Conservation (phyloP, 805 yeast genomes). For the Lipomyces yamadae region DNA sequence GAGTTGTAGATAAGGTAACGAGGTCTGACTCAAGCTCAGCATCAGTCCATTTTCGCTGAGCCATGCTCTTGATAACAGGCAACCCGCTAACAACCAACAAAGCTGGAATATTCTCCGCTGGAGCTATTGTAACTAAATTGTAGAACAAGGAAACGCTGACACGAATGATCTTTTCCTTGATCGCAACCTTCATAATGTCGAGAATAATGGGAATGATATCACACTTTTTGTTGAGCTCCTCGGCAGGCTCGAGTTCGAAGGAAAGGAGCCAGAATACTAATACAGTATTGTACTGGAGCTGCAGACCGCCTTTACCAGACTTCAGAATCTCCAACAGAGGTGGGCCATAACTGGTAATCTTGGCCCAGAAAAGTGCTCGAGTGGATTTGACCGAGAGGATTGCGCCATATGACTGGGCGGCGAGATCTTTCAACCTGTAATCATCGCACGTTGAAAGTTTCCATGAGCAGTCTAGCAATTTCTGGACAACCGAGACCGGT, state of each 20-base stretch:
- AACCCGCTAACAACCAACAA: conserved; percentile 76
- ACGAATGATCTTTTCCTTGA: conserved; percentile 90
- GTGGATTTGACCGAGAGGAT: conserved; percentile 60
- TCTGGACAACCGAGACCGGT: conserved; percentile 48
- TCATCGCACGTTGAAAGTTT: conserved; percentile 48
- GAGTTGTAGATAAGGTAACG: conserved; percentile 57
- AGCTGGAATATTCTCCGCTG: conserved; percentile 60
- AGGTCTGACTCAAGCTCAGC: conserved; percentile 84
- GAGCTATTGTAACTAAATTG: conserved; percentile 46
- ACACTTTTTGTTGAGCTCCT: conserved; percentile 55
- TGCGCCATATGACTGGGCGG: conserved; percentile 67
- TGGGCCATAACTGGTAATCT: conserved; percentile 54
- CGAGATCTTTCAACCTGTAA: conserved; percentile 61
- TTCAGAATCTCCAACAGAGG: conserved; percentile 55
- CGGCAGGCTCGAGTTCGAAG: conserved; percentile 63
- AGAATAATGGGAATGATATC: conserved; percentile 54
- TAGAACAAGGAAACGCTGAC: conserved; percentile 64
- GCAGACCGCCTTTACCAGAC: conserved; percentile 60
- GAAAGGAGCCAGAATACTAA: conserved; percentile 84
- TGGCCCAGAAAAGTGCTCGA: conserved; percentile 58
- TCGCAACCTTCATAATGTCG: conserved; percentile 73
- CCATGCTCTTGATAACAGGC: conserved; percentile 66
- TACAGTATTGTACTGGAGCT: conserved; percentile 79
- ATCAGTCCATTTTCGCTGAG: conserved; percentile 92
- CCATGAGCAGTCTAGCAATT: conserved; percentile 46